These are phyloP conservation scores for Gnomoniopsis sp. DNA, from an alignment of 2,329 filamentous ascomycete genomes.

Conservation along the genomic window DNA sequence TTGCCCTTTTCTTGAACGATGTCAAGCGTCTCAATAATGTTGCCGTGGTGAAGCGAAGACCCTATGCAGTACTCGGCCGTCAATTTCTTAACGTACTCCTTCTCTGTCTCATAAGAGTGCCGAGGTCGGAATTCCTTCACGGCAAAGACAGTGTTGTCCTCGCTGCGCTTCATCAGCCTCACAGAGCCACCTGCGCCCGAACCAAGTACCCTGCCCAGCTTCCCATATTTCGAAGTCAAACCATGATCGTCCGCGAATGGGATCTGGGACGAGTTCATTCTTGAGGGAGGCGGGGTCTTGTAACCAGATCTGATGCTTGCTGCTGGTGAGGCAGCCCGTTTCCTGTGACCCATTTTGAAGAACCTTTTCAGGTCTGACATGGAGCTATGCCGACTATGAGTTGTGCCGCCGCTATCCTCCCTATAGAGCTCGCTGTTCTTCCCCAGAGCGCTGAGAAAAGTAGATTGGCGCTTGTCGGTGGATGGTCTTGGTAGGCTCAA, in stretches of 20 bases:
- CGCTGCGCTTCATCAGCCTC: slow-evolving; percentile 86
- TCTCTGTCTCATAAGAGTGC: slow-evolving; percentile 89
- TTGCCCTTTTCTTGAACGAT: slow-evolving; percentile 90
- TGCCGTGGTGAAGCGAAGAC: slow-evolving; percentile 93
- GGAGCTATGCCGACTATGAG: slow-evolving; percentile 64
- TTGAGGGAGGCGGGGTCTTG: slow-evolving; percentile 45
- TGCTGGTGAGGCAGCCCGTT: slow-evolving; percentile 63
- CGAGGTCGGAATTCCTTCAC: slow-evolving; percentile 95
- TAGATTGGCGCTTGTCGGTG: slow-evolving; percentile 47
- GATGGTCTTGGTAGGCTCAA: slow-evolving; percentile 44
- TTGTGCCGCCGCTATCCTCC: slow-evolving; percentile 41
- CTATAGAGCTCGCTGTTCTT: slow-evolving; percentile 41
- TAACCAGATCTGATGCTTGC: slow-evolving; percentile 48
- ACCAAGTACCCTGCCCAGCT: slow-evolving; percentile 89
- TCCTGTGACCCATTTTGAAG: slow-evolving; percentile 78
- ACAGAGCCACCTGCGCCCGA: slow-evolving; percentile 95
- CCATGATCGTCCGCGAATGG: slow-evolving; percentile 95
- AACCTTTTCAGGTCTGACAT: slow-evolving; percentile 98
- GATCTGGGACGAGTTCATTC: slow-evolving; percentile 55
- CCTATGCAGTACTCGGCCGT: slow-evolving; percentile 98
- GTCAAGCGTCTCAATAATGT: slow-evolving; percentile 96
- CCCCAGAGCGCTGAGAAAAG: slow-evolving; percentile 34
- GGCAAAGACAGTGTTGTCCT: slow-evolving; percentile 90
- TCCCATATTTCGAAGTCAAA: slow-evolving; percentile 87
- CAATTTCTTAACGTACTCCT: slow-evolving; percentile 96